Evolutionary conservation across 148 eudicot genomes (phyloP).

Genomic region (Fagopyrum esculentum): DNA sequence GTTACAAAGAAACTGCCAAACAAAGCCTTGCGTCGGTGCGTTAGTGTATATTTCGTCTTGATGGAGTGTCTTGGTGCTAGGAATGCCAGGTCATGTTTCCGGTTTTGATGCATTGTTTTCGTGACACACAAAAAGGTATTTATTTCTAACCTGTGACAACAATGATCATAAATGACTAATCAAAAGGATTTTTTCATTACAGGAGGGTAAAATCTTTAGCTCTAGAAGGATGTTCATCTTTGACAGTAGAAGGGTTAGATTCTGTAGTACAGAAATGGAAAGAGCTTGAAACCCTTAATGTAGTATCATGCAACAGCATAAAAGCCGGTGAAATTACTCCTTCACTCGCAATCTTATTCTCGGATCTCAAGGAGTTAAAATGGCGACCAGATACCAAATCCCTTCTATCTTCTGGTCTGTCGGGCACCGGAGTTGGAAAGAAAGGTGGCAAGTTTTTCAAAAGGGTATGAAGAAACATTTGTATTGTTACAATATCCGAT

Average conservation of each 20-base stretch:
- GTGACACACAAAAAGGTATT: not conserved
- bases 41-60: not conserved
- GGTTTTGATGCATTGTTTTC: conserved; percentile 1
- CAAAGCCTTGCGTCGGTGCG: not conserved
- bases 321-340: conserved; percentile 76
- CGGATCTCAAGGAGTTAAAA: conserved; percentile 72
- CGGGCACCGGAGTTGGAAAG: conserved; percentile 70
- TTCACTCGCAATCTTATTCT: conserved; percentile 66
- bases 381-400: conserved; percentile 94
- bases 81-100: not conserved
- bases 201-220: conserved; percentile 69
- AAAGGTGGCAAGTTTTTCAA: conserved; percentile 85
- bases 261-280: conserved; percentile 74
- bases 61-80: not conserved
- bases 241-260: conserved; percentile 71
- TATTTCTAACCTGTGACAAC: not conserved
- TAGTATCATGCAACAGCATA: conserved; percentile 81
- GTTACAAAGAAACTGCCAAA: too few species aligned
- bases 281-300: conserved; percentile 60
- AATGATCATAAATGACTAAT: not conserved
- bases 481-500: not conserved
- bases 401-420: conserved; percentile 60
- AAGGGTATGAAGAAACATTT: conserved; percentile 25
- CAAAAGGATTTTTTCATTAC: conserved; percentile 5
- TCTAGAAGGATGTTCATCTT: conserved; percentile 83